Conservation (phyloP, 2,329 filamentous ascomycete genomes). For the Aspergillus sp. region DNA sequence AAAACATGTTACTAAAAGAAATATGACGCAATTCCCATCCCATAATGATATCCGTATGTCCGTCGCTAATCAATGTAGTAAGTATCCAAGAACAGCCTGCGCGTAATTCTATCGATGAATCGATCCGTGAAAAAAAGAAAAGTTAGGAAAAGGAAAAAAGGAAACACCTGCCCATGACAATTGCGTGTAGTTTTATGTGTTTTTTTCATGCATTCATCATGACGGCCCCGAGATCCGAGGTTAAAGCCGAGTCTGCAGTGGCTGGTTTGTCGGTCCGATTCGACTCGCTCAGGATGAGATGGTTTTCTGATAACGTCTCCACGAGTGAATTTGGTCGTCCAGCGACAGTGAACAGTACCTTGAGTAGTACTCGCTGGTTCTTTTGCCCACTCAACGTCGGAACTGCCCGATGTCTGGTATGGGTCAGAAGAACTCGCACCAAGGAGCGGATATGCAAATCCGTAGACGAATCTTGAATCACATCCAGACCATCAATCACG, state of each 20-base stretch:
- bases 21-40: background rate
- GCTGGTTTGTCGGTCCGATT: slow-evolving; percentile 14
- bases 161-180: too few relatives aligned
- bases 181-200: too few relatives aligned
- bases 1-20: background rate
- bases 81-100: too few relatives aligned
- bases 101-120: too few relatives aligned
- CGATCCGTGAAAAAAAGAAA: too few relatives aligned
- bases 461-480: slow-evolving; percentile 27
- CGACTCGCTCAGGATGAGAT: slow-evolving; percentile 23
- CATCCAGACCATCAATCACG: slow-evolving; percentile 32
- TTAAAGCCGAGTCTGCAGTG: slow-evolving; percentile 17
- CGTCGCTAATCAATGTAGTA: too few relatives aligned
- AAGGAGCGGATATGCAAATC: slow-evolving; percentile 28
- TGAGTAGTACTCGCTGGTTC: slow-evolving; percentile 25
- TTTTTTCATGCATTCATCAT: slow-evolving; percentile 29
- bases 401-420: slow-evolving; percentile 21
- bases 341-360: slow-evolving; percentile 31
- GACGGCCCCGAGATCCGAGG: slow-evolving; percentile 22
- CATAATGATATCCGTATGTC: background rate
- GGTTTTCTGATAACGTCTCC: slow-evolving; percentile 29
- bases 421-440: slow-evolving; percentile 27
- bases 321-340: slow-evolving; percentile 25
- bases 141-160: too few relatives aligned
- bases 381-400: slow-evolving; percentile 11